Evolutionary conservation across 306 rosid species (phyloP).

Genomic region (Prunus fruticosa): DNA sequence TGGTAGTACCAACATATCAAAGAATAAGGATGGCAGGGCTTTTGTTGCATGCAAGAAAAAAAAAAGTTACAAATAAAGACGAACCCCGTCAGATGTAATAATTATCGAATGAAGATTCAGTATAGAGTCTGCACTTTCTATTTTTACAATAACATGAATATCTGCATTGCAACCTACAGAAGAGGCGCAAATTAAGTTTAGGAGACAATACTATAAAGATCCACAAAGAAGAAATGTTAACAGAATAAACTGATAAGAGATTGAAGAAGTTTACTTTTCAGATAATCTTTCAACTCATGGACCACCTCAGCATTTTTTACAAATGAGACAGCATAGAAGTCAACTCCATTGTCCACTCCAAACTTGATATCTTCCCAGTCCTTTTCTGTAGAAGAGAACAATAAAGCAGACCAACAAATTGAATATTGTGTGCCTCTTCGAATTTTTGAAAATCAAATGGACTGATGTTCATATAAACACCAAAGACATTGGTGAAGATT

Average conservation of each 20-base stretch:
- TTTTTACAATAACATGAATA: conserved; percentile 84
- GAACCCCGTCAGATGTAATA: conserved; percentile 92
- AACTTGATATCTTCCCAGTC: conserved; percentile 99
- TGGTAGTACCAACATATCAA: background rate
- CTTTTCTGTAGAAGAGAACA: conserved; percentile 52
- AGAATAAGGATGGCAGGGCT: background rate
- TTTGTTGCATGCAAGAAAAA: background rate
- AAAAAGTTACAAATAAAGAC: conserved; percentile 27
- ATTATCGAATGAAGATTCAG: conserved; percentile 88
- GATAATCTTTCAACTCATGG: conserved; percentile 80
- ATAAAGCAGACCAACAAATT: background rate
- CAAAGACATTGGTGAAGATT: conserved; percentile 7
- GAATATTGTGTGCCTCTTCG: background rate
- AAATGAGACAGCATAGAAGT: conserved; percentile 93
- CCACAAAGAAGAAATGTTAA: conserved; percentile 12
- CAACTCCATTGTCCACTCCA: conserved; percentile 94
- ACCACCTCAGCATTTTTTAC: conserved; percentile 92
- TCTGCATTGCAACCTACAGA: conserved; percentile 67
- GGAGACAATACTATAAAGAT: conserved; percentile 5
- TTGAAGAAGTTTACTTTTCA: conserved; percentile 45
- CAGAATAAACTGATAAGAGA: conserved; percentile 24
- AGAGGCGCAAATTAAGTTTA: conserved; percentile 24
- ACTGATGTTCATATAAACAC: background rate
- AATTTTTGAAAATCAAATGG: background rate
- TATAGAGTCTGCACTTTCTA: conserved; percentile 97